Evolutionary conservation across 176 grass and related monocot species (phyloP).

Genomic region (Oropetium thomaeum): DNA sequence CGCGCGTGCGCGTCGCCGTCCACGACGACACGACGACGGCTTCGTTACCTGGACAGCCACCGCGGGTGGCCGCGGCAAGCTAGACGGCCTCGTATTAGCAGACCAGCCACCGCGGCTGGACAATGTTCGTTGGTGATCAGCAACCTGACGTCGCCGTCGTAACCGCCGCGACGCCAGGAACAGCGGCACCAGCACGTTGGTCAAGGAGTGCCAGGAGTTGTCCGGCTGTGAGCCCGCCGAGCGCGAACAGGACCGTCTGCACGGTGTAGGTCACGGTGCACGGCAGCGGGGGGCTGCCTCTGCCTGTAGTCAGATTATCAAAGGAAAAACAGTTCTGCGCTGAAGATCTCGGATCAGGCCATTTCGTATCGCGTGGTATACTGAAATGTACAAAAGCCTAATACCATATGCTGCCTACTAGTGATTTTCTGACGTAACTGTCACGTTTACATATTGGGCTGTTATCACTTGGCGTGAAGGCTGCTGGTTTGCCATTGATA

Average conservation of each 20-base stretch:
- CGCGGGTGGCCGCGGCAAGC: too few relatives aligned
- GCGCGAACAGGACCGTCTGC: slow-evolving; percentile 52
- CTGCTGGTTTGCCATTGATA: too few relatives aligned
- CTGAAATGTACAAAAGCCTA: not conserved
- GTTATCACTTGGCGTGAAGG: too few relatives aligned
- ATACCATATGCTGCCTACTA: too few relatives aligned
- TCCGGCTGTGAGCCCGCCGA: slow-evolving; percentile 49
- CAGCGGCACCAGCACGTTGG: slow-evolving; percentile 64
- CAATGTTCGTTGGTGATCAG: slow-evolving; percentile 44
- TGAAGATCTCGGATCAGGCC: not conserved
- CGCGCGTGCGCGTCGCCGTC: slow-evolving; percentile 46
- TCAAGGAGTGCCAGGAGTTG: slow-evolving; percentile 65
- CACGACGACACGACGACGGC: slow-evolving; percentile 44
- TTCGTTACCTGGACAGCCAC: slow-evolving; percentile 40
- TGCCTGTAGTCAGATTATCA: too few relatives aligned
- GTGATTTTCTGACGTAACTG: too few relatives aligned
- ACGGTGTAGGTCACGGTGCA: slow-evolving; percentile 48
- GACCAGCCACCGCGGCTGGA: slow-evolving; percentile 56
- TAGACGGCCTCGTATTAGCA: slow-evolving; percentile 45
- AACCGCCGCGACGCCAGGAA: slow-evolving; percentile 60
- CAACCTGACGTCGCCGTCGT: slow-evolving; percentile 56
- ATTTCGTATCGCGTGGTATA: not conserved
- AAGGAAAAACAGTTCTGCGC: too few relatives aligned
- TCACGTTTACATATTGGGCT: too few relatives aligned
- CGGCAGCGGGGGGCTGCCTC: too few relatives aligned